These are phyloP conservation scores for Aspergillus fumigatiaffinis DNA, from an alignment of 2,329 filamentous ascomycete genomes.

Conservation along the genomic window DNA sequence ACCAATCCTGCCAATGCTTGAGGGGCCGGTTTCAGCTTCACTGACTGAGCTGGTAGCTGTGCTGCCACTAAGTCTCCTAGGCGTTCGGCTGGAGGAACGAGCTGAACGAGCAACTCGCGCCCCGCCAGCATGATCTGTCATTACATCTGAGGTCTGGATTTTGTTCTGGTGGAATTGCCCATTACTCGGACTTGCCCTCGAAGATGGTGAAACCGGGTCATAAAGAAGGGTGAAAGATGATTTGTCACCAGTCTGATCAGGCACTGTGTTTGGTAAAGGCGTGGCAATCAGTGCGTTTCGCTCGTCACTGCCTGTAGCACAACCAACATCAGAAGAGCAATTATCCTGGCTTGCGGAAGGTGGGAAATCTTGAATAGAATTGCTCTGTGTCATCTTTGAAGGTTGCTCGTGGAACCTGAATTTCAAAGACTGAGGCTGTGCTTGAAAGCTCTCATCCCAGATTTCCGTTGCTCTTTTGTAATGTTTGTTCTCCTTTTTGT, in stretches of 20 bases:
- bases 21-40: constrained; percentile 46
- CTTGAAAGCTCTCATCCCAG: neutral
- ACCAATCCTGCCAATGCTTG: constrained; percentile 66
- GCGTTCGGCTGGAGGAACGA: constrained; percentile 63
- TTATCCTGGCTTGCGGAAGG: neutral
- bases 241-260: constrained; percentile 11
- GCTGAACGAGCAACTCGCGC: constrained; percentile 26
- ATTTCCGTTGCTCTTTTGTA: neutral
- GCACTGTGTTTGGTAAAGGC: neutral
- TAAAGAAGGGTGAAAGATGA: constrained; percentile 14
- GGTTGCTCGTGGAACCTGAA: neutral
- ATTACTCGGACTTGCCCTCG: constrained; percentile 4
- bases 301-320: constrained; percentile 2
- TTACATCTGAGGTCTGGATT: constrained; percentile 16
- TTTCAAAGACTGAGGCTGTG: neutral
- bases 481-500: neutral
- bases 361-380: neutral
- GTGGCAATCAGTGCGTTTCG: constrained; percentile 2
- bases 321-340: neutral
- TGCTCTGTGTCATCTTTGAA: neutral
- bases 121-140: constrained; percentile 35
- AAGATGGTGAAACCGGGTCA: constrained; percentile 14
- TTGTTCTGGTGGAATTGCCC: constrained; percentile 14
- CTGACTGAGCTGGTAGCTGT: constrained; percentile 79
- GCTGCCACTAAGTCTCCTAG: constrained; percentile 75